Evolutionary conservation across 2,329 filamentous ascomycete genomes (phyloP), one percentile per base, ranked within the genome.

Genomic region (Fusarium stilboides): DNA sequence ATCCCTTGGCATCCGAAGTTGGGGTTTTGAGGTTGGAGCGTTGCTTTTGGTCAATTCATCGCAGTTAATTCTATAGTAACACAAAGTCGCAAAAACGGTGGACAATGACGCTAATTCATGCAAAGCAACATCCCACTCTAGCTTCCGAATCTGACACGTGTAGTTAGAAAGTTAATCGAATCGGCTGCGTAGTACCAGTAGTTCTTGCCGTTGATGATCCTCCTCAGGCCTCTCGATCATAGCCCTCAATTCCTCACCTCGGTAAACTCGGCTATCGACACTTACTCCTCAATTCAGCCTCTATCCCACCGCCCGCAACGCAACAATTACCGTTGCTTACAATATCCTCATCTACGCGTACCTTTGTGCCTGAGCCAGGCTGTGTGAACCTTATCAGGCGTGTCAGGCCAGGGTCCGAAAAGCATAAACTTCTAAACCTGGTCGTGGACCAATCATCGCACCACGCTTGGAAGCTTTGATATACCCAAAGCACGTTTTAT

Each of bases 261-360:
- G 59, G 59, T 46, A 46, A 37, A 22, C 33, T 62, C 59, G 57
- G 59, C 20, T 28, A 36, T 10, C 28, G 12, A 15, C 14, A 26
- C 5, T n/a, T 40, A 43, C 58, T 55, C 59, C 45, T 62, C 57
- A 45, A 20, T 19, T 19, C 34, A 31, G 28, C 28, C 28, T 31
- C 28, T 15, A 63, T 64, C 60, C 58, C 59, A 50, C 60, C 36
- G 20, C 14, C 26, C 14, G 22, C 9, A 15, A 8, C 14, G 14
- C 5, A 6, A 13, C 3, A 9, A 24, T 63, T 45, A 40, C 13
- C 5, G 28, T 34, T 63, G 60, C 58, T 63, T 49, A 63, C 60
- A 28, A 37, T 44, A 57, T 37, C 37, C 26, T 36, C 17, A 15
- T n/a, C 4, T 44, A 43, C 20, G 36, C 6, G 54, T 34, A 17